These are phyloP conservation scores for Batrachochytrium dendrobatidis DNA, from an alignment of 371 early-diverging fungal genomes.

Conservation along the genomic window DNA sequence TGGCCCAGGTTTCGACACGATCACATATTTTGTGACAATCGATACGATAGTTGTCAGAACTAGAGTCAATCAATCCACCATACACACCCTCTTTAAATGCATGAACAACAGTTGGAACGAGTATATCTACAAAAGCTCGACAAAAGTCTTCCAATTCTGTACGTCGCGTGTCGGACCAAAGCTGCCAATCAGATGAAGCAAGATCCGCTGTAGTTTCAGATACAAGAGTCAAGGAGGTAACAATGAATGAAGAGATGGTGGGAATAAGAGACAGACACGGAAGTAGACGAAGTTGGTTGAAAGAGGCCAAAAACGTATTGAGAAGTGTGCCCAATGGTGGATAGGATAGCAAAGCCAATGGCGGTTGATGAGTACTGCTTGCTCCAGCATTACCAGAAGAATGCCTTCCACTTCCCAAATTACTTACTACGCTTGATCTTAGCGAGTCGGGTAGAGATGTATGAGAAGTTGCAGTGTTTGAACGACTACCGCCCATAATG, in stretches of 20 bases:
- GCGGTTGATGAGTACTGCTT: conserved; percentile 32
- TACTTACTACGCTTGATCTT: not conserved
- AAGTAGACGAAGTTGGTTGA: conserved; percentile 60
- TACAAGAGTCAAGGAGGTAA: not conserved
- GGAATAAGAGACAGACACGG: conserved; percentile 1
- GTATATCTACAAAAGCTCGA: not conserved
- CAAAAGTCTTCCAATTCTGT: conserved; percentile 3
- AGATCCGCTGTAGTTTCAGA: not conserved
- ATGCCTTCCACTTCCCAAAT: conserved; percentile 17
- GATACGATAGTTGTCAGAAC: no score
- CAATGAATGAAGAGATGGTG: conserved; percentile 9
- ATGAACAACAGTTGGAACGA: conserved; percentile 2
- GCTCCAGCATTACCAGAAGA: conserved; percentile 6
- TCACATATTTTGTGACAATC: no score
- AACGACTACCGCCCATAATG: not conserved
- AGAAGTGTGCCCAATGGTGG: conserved; percentile 64
- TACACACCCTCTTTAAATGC: conserved; percentile 3
- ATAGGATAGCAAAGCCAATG: conserved; percentile 54
- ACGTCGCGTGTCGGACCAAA: not conserved
- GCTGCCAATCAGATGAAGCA: conserved; percentile 1
- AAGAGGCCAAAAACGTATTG: conserved; percentile 54
- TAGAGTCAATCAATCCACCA: no score
- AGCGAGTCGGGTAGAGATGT: not conserved
- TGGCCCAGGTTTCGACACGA: no score
- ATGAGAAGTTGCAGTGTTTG: not conserved